Evolutionary conservation across 2,329 filamentous ascomycete species (phyloP).

Genomic region (Calonectria pseudoreteaudii): DNA sequence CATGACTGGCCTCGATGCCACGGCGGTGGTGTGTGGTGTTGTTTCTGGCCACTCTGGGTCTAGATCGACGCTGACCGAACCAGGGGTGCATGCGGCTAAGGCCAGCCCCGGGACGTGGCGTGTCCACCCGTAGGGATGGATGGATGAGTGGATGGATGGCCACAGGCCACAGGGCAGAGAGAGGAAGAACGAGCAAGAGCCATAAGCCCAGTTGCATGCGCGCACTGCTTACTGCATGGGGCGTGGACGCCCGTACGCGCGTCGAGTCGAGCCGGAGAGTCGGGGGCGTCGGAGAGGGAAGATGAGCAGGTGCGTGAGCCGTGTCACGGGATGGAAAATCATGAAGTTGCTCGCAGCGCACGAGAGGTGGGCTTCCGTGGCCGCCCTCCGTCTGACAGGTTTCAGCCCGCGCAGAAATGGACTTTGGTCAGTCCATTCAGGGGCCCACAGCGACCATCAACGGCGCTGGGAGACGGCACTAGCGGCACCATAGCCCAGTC

Average conservation of each 20-base stretch:
- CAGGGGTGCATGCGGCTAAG: constrained; percentile 12
- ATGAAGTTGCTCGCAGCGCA: background rate
- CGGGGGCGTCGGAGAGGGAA: background rate
- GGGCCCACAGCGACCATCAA: background rate
- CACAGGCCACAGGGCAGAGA: background rate
- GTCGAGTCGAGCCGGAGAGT: background rate
- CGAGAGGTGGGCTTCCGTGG: background rate
- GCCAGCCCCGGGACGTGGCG: background rate
- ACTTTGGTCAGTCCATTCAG: background rate
- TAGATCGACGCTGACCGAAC: background rate
- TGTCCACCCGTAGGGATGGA: constrained; percentile 7
- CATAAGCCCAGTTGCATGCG: background rate
- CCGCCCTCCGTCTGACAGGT: background rate
- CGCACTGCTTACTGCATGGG: constrained; percentile 1
- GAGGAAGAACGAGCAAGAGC: background rate
- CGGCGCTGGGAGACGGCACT: background rate
- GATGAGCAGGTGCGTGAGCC: background rate
- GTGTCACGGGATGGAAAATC: background rate
- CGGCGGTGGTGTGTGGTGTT: background rate
- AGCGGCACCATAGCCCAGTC: background rate
- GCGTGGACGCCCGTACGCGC: background rate
- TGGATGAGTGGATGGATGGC: background rate
- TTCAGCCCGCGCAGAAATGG: background rate
- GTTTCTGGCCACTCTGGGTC: background rate
- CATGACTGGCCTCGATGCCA: background rate